Base-by-base conservation (phyloP, 495 filamentous ascomycete species). In the Trichocladium uniseriatum region DNA sequence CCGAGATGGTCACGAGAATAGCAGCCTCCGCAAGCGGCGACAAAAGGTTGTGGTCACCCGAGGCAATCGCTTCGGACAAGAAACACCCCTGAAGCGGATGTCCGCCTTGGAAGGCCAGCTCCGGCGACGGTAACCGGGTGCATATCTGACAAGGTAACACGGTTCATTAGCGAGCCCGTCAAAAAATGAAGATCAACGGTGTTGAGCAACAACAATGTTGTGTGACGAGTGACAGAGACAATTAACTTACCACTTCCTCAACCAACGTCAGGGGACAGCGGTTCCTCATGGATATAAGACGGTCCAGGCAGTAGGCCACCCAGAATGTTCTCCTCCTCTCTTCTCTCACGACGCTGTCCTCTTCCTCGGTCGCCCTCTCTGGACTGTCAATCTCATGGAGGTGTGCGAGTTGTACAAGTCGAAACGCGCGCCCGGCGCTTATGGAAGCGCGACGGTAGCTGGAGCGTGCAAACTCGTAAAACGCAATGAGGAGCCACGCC, bases 281-380 rank as follows among this genome's bases (percentile, higher is more conserved):
- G 28, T 71, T 66, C 28, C 65, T 65, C 20, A 79, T 63, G 37
- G 70, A 74, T 43, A 75, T 68, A 20, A 79, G 69, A 0, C 72
- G 66, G 54, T 80, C 78, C 10, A 80, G 64, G 21, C 65, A 70
- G 40, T 76, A 79, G 0, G 77, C 75, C 38, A 79, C 63, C 78
- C 78, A 80, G 43, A 79, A 79, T 0, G 72, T 72, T 29, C 77
- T 64, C 34, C 77, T 57, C 49, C 69, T 68, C 49, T 79, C 75
- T 48, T 80, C 77, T 1, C 61, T 54, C 21, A 58, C 52, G 15
- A 68, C 47, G 15, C 51, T 44, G 27, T 69, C 63, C 4, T 55
- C 62, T 0, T 45, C 56, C 18, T 50, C 49, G n/a, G 40, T 10
- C 16, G n/a, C 7, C 16, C 35, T 51, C 7, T 60, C 68, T 0